These are phyloP conservation scores for Platismatia glauca DNA, from an alignment of 495 filamentous ascomycete genomes.

Conservation along the genomic window DNA sequence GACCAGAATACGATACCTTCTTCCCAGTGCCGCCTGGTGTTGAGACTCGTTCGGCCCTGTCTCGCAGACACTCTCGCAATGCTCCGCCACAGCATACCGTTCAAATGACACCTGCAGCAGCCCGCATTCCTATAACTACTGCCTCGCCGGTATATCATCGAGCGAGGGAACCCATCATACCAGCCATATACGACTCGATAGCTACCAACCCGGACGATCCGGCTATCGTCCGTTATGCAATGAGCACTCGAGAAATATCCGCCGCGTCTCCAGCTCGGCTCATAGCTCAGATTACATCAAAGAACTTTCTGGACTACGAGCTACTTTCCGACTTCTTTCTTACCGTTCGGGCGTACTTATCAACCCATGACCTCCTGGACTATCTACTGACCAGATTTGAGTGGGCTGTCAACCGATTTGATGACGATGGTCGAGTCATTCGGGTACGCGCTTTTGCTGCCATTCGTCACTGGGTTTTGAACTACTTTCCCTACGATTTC, in stretches of 20 bases:
- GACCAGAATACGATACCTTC: constrained; percentile 36
- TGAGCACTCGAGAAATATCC: constrained; percentile 60
- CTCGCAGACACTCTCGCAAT: constrained; percentile 34
- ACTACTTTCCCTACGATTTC: constrained; percentile 96
- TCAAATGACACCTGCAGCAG: constrained; percentile 18
- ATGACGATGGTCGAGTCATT: constrained; percentile 84
- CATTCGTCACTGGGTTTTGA: constrained; percentile 94
- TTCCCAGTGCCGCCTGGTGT: constrained; percentile 35
- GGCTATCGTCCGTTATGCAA: constrained; percentile 75
- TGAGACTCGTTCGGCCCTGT: constrained; percentile 28
- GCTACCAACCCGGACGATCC: constrained; percentile 66
- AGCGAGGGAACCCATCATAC: constrained; percentile 40
- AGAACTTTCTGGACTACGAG: constrained; percentile 93
- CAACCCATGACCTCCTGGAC: constrained; percentile 62
- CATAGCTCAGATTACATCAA: constrained; percentile 95
- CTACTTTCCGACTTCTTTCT: constrained; percentile 97
- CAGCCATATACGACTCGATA: constrained; percentile 68
- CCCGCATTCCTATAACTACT: constrained; percentile 19
- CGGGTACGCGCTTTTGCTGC: constrained; percentile 93
- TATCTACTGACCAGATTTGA: constrained; percentile 76
- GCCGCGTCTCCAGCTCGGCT: constrained; percentile 88
- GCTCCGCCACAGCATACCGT: constrained; percentile 29
- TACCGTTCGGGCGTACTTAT: constrained; percentile 80
- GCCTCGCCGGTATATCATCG: constrained; percentile 36
- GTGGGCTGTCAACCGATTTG: constrained; percentile 74